A percentile compares a stretch with the other conserved stretches of the same genome.
Evolutionary conservation across 2,329 filamentous ascomycete species (phyloP).

Genomic region (Colletotrichum tabaci): DNA sequence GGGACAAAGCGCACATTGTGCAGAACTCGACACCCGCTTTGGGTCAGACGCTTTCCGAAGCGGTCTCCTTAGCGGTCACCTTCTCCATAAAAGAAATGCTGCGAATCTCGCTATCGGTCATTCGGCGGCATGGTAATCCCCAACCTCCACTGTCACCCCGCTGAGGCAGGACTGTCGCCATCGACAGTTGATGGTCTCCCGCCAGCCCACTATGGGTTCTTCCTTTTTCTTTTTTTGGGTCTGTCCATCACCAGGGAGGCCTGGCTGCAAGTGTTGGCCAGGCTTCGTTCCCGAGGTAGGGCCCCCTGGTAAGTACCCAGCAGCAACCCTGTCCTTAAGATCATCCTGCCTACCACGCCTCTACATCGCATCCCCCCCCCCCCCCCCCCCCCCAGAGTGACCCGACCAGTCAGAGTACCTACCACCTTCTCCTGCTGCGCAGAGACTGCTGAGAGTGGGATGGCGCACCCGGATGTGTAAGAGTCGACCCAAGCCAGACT

Average conservation of each 20-base stretch:
- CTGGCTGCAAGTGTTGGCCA: constrained; percentile 11
- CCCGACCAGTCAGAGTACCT: background rate
- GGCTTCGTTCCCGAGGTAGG: constrained; percentile 20
- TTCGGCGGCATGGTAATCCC: constrained; percentile 19
- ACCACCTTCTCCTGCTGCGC: constrained; percentile 11
- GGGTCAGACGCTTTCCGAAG: constrained; percentile 5
- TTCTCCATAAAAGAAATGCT: constrained; percentile 26
- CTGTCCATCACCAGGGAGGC: constrained; percentile 14
- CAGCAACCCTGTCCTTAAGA: constrained; percentile 29
- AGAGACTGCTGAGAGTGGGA: background rate
- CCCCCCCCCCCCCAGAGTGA: background rate
- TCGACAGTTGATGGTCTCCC: background rate
- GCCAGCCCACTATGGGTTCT: background rate
- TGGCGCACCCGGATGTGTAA: constrained; percentile 10
- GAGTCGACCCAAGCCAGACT: constrained; percentile 34
- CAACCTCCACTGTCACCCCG: constrained; percentile 23
- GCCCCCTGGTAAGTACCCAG: constrained; percentile 21
- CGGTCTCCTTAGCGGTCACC: background rate
- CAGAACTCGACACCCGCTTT: background rate
- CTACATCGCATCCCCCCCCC: background rate
- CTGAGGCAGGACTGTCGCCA: constrained; percentile 10
- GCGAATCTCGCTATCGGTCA: constrained; percentile 40
- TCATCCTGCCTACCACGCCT: constrained; percentile 32
- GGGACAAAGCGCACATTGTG: constrained; percentile 21
- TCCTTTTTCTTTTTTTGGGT: background rate